These are phyloP conservation scores for Tulasnella sp. DNA, from an alignment of 768 basidiomycete species.

Conservation along the genomic window DNA sequence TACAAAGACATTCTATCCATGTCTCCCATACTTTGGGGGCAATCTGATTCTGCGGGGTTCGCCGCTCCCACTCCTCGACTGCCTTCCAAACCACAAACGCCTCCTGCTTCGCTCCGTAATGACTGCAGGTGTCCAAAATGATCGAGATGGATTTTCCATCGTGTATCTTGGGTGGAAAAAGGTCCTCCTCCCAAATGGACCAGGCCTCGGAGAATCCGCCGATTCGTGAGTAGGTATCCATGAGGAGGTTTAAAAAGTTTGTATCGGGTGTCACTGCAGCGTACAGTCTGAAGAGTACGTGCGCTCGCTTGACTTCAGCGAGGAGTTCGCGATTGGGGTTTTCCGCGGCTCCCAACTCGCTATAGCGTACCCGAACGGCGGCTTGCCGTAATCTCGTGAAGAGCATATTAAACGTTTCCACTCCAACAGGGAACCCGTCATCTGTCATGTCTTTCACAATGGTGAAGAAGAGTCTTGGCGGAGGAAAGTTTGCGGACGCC, in stretches of 20 bases:
- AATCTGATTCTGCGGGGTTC: constrained; percentile 38
- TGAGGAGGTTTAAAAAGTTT: constrained; percentile 70
- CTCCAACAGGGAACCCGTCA: constrained; percentile 22
- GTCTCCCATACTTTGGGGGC: constrained; percentile 70
- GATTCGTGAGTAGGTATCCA: constrained; percentile 82
- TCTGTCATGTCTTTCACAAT: constrained; percentile 26
- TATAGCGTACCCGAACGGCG: not conserved
- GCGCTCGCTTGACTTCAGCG: constrained; percentile 46
- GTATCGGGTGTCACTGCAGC: constrained; percentile 63
- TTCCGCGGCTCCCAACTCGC: not conserved
- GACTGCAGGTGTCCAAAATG: constrained; percentile 78
- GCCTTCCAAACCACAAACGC: constrained; percentile 51
- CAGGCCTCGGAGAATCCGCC: constrained; percentile 63
- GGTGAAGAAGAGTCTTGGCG: constrained; percentile 18
- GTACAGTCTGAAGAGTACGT: constrained; percentile 72
- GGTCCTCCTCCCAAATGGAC: constrained; percentile 65
- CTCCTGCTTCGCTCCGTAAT: constrained; percentile 42
- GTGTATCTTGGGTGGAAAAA: constrained; percentile 51
- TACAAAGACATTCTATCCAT: constrained; percentile 80
- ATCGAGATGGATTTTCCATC: constrained; percentile 66
- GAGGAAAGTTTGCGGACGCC: not conserved
- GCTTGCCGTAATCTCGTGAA: constrained; percentile 29
- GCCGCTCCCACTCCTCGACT: constrained; percentile 33
- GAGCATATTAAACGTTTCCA: constrained; percentile 24
- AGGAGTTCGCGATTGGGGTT: constrained; percentile 4